phyloP scores from a whole-genome alignment of 805 yeast species.

The Teunomyces atbi region DNA sequence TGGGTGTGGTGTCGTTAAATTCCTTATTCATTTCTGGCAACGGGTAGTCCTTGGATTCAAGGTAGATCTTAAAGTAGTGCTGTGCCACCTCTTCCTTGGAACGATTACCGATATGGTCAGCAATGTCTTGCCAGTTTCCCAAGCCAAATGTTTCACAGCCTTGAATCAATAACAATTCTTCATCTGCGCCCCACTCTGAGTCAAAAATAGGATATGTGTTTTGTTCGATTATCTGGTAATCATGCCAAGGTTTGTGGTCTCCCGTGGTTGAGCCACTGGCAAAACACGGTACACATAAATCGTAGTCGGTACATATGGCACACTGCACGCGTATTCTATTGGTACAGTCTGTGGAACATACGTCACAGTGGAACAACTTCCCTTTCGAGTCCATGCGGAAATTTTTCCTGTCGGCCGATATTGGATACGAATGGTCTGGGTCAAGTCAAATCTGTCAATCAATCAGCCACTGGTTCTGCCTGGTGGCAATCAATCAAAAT shows the following conservation, averaged over 20 bases:
- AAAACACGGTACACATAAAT: constrained; percentile 97
- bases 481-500: constrained; percentile 2
- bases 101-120: constrained; percentile 92
- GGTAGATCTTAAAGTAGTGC: constrained; percentile 74
- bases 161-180: constrained; percentile 81
- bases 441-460: background rate
- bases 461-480: background rate
- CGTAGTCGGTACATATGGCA: constrained; percentile 91
- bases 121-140: constrained; percentile 98
- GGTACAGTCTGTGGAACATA: constrained; percentile 95
- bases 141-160: constrained; percentile 90
- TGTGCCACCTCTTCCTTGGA: constrained; percentile 86
- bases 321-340: constrained; percentile 87
- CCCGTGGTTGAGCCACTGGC: constrained; percentile 79
- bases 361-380: constrained; percentile 79
- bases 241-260: constrained; percentile 92
- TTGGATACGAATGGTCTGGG: background rate
- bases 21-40: constrained; percentile 80
- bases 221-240: constrained; percentile 87
- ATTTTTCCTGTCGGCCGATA: constrained; percentile 3
- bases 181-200: constrained; percentile 97
- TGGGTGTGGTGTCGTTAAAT: constrained; percentile 59
- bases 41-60: constrained; percentile 74
- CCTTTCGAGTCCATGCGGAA: constrained; percentile 36
- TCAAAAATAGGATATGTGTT: constrained; percentile 91